Evolutionary conservation across 169 alveolate species (phyloP), one percentile per base, ranked within the genome.

Genomic region (Cryptosporidium canis): DNA sequence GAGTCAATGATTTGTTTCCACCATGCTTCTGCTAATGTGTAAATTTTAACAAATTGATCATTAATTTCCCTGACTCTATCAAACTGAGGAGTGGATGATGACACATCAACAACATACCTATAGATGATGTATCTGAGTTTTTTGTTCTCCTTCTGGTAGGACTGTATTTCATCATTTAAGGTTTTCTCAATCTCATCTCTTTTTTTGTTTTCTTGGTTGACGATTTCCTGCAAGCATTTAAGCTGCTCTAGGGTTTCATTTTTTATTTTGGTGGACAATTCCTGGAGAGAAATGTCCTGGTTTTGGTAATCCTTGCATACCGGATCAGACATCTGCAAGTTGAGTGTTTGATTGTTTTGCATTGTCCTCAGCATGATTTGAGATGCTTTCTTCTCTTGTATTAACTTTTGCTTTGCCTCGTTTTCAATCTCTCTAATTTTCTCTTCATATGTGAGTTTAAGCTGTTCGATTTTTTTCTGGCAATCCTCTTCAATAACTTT

Each of bases 131-230:
- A 58, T 35, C 87, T 77, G 9, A 77, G 16, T 43, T 18, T 58
- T 31, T 63, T 77, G 58, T 77, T 77, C 37, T 77, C 77, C 37
- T 21, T 18, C 27, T 77, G 68, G 55, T 58, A 77, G 16, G 64
- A 18, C 3, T n/a, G 29, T 9, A 77, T 61, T 45, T 77, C 87
- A 2, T 77, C 64, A 24, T 55, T 58, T 21, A 77, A 31, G 0
- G 61, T 44, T 58, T 77, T 77, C 66, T 77, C 87, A 21, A 77
- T 77, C 37, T 77, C 87, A 39, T 77, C 87, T 43, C 87, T 77
- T 45, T 77, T 77, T 77, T 77, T 77, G 64, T 55, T 77, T 77
- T 77, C 87, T 39, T 77, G 77, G 18, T 61, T 56, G 16, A 77
- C 44, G 24, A 77, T 77, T 58, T 77, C 65, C 16, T 77, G 61